Conservation (phyloP, 345 rosid genomes). For the Trapa incisa region DNA sequence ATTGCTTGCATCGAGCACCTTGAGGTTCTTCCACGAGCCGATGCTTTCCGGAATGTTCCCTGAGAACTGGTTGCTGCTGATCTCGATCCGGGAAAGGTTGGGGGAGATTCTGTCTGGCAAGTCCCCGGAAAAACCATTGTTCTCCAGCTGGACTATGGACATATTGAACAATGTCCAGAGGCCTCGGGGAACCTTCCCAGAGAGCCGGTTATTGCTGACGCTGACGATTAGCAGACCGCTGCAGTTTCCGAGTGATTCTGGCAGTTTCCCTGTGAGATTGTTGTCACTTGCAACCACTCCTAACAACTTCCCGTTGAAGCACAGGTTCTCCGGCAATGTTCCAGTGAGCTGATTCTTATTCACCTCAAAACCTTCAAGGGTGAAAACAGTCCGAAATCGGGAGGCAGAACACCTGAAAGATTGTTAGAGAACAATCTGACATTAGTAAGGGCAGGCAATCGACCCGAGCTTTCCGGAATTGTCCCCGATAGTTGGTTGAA, state of each 20-base stretch:
- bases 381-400: constrained; percentile 37
- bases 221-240: constrained; percentile 4
- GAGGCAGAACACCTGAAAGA: constrained; percentile 38
- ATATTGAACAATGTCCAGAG: constrained; percentile 30
- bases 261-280: constrained; percentile 40
- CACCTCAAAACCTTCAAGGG: constrained; percentile 26
- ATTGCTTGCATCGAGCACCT: constrained; percentile 32
- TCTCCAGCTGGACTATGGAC: constrained; percentile 10
- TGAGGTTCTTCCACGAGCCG: constrained; percentile 23
- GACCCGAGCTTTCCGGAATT: constrained; percentile 35
- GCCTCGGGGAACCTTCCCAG: constrained; percentile 35
- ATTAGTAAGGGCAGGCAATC: constrained; percentile 25
- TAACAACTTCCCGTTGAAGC: constrained; percentile 23
- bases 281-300: constrained; percentile 32
- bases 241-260: constrained; percentile 41
- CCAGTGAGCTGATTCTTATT: constrained; percentile 31
- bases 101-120: constrained; percentile 28
- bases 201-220: constrained; percentile 22
- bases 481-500: constrained; percentile 35
- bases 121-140: constrained; percentile 34
- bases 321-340: constrained; percentile 34
- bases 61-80: constrained; percentile 35
- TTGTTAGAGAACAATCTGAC: constrained; percentile 33
- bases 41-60: constrained; percentile 29
- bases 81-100: constrained; percentile 23